Conservation (phyloP, 1,284 basidiomycete species). For the Porodaedalea pini region DNA sequence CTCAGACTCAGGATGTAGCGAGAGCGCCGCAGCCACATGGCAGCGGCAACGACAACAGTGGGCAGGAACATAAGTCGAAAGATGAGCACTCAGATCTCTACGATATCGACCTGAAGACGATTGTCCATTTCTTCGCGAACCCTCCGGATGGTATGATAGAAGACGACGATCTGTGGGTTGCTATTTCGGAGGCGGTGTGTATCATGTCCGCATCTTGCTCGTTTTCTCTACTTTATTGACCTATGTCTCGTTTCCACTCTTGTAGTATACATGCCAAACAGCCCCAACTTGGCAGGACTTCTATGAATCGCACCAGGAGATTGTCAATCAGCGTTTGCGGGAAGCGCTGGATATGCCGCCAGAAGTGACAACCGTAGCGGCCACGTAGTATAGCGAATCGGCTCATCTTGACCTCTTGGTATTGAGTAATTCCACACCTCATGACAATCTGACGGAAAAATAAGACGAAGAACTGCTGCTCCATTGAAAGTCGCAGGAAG, state of each 20-base stretch:
- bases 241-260: neutral
- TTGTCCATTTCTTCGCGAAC: conserved; percentile 50
- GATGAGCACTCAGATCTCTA: conserved; percentile 26
- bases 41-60: neutral
- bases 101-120: conserved; percentile 43
- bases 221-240: neutral
- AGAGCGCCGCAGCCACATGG: neutral
- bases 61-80: neutral
- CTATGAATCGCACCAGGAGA: conserved; percentile 42
- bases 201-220: neutral
- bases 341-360: conserved; percentile 9
- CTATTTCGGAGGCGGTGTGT: conserved; percentile 28
- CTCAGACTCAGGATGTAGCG: neutral
- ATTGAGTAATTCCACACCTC: too few species aligned
- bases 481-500: too few species aligned
- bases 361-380: too few species aligned
- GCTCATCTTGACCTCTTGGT: too few species aligned
- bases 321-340: conserved; percentile 32
- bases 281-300: conserved; percentile 53
- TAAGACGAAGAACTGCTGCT: too few species aligned
- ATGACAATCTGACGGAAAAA: too few species aligned
- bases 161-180: conserved; percentile 47
- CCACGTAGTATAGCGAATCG: too few species aligned
- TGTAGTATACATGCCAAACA: conserved; percentile 42
- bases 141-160: conserved; percentile 43